Evolutionary conservation across 1,139 yeast species (phyloP).

Genomic region (Hansenula anomala): DNA sequence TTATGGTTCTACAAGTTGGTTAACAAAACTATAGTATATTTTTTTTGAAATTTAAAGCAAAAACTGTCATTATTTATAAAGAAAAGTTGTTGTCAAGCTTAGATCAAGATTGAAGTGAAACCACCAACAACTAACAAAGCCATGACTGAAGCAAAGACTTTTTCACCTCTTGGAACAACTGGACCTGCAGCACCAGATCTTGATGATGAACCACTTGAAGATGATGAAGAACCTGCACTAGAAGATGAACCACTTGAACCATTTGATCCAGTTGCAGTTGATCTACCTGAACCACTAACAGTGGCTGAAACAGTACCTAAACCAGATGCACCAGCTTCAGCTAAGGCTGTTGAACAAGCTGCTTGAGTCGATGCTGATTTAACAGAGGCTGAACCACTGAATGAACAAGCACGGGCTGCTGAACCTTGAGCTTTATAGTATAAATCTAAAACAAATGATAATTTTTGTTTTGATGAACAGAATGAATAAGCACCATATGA

Average conservation of each 20-base stretch:
- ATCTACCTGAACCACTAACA: slow-evolving; percentile 26
- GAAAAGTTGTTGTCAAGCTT: no score
- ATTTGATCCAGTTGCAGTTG: slow-evolving; percentile 23
- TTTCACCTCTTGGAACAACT: slow-evolving; percentile 18
- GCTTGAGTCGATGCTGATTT: slow-evolving; percentile 47
- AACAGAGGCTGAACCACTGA: slow-evolving; percentile 58
- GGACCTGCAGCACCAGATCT: no score
- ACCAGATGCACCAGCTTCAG: slow-evolving; percentile 34
- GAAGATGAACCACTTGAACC: slow-evolving; percentile 20
- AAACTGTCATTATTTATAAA: no score
- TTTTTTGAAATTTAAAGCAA: no score
- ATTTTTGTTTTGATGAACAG: slow-evolving; percentile 58
- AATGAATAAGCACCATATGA: slow-evolving; percentile 61
- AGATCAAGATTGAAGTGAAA: slow-evolving; percentile 1
- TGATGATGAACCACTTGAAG: slow-evolving; percentile 23
- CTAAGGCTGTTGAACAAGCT: slow-evolving; percentile 44
- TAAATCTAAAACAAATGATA: slow-evolving; percentile 58
- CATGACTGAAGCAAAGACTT: slow-evolving; percentile 6
- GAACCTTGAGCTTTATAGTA: slow-evolving; percentile 49
- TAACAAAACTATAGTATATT: no score
- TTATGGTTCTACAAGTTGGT: no score
- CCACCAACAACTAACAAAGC: slow-evolving; percentile 1
- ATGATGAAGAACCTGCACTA: slow-evolving; percentile 26
- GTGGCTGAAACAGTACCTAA: slow-evolving; percentile 26
- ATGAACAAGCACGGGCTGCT: slow-evolving; percentile 50